These are phyloP conservation scores for Paramyrothecium sp. DNA, from an alignment of 2,329 filamentous ascomycete species.

Conservation along the genomic window DNA sequence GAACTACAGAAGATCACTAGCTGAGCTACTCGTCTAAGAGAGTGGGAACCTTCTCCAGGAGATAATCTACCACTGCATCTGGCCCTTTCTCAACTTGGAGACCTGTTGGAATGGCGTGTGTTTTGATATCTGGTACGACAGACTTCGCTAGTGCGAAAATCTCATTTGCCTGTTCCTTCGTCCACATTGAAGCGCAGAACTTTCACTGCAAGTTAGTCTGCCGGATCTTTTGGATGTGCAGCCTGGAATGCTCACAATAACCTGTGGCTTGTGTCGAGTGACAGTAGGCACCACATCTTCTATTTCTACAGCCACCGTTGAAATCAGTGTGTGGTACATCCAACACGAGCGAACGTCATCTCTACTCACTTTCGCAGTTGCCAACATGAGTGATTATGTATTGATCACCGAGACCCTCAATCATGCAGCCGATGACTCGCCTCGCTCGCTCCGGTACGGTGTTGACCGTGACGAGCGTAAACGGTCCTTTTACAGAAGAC, in stretches of 20 bases:
- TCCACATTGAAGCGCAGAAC: constrained; percentile 61
- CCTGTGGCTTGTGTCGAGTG: no score
- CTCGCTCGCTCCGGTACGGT: constrained; percentile 65
- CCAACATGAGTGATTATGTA: constrained; percentile 63
- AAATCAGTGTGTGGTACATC: no score
- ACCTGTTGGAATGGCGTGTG: constrained; percentile 51
- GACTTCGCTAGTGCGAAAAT: constrained; percentile 43
- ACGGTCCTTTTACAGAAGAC: no score
- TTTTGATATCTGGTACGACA: constrained; percentile 45
- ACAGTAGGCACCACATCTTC: no score
- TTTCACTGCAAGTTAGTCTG: no score
- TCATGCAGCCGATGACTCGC: constrained; percentile 58
- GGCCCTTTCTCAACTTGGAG: constrained; percentile 52
- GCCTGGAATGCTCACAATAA: constrained; percentile 18
- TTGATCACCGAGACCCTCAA: constrained; percentile 58
- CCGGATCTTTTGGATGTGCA: no score
- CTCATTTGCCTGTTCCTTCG: constrained; percentile 41
- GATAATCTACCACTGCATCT: constrained; percentile 53
- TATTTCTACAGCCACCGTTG: no score
- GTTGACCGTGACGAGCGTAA: constrained; percentile 66
- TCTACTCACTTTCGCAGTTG: constrained; percentile 62
- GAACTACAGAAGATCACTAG: no score
- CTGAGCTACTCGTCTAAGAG: no score
- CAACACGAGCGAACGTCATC: no score
- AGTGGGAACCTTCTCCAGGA: constrained; percentile 39